phyloP scores from a whole-genome alignment of 805 yeast species.

The Candida vartiovaarae region DNA sequence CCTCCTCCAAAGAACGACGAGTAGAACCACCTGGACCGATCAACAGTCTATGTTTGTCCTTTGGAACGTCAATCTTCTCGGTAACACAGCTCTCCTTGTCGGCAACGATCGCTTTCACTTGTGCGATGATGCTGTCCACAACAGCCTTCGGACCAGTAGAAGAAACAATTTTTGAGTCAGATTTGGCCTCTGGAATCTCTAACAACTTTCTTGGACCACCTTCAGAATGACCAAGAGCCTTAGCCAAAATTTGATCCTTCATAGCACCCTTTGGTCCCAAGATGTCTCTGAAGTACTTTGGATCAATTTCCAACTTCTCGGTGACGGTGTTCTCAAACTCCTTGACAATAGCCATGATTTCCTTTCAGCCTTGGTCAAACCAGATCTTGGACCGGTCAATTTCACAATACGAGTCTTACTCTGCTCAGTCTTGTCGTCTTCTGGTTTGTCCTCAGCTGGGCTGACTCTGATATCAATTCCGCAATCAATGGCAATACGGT shows the following conservation, averaged over 20 bases:
- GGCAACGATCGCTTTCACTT: slow-evolving; percentile 54
- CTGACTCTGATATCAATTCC: slow-evolving; percentile 38
- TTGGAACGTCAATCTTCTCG: slow-evolving; percentile 52
- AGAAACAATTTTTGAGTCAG: slow-evolving; percentile 49
- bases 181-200: slow-evolving; percentile 61
- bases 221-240: slow-evolving; percentile 69
- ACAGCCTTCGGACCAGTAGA: slow-evolving; percentile 70
- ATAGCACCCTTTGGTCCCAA: slow-evolving; percentile 34
- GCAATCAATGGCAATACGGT: slow-evolving; percentile 61
- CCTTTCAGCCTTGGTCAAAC: slow-evolving; percentile 64
- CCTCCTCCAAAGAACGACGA: slow-evolving; percentile 66
- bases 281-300: slow-evolving; percentile 16
- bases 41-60: slow-evolving; percentile 65
- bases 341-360: slow-evolving; percentile 54
- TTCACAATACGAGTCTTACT: slow-evolving; percentile 53
- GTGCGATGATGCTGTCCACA: slow-evolving; percentile 60
- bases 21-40: slow-evolving; percentile 78
- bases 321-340: slow-evolving; percentile 38
- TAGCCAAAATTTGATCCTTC: slow-evolving; percentile 62
- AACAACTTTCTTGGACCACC: slow-evolving; percentile 46
- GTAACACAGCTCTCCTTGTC: slow-evolving; percentile 54
- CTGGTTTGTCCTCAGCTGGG: no score
- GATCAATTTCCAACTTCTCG: slow-evolving; percentile 15
- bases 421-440: slow-evolving; percentile 33
- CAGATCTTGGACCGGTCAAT: slow-evolving; percentile 71